Conservation (phyloP, 345 rosid genomes). For the Eucalyptus sp. region DNA sequence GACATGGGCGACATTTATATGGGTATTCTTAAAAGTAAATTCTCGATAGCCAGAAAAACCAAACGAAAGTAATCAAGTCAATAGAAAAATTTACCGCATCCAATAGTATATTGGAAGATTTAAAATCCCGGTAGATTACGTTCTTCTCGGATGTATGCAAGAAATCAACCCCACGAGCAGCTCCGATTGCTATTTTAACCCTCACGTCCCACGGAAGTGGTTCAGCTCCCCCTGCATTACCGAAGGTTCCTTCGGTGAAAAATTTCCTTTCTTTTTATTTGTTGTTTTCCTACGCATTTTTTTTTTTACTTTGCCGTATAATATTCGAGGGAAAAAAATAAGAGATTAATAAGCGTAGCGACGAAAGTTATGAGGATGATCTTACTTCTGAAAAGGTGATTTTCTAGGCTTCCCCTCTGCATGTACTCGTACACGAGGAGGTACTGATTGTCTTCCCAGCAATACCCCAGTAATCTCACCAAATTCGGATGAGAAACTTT, state of each 20-base stretch:
- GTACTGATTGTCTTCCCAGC: conserved; percentile 67
- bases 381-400: conserved; percentile 64
- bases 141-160: conserved; percentile 72
- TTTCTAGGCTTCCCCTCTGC: conserved; percentile 78
- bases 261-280: background rate
- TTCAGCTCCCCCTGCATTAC: conserved; percentile 35
- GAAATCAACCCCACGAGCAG: conserved; percentile 66
- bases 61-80: background rate
- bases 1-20: background rate
- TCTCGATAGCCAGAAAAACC: background rate
- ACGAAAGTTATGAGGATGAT: background rate
- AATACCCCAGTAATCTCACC: conserved; percentile 71
- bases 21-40: background rate
- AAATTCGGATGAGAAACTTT: conserved; percentile 76
- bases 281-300: background rate
- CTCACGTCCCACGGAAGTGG: conserved; percentile 59
- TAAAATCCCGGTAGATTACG: conserved; percentile 75
- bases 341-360: background rate
- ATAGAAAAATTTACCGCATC: conserved; percentile 39
- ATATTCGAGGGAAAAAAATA: background rate
- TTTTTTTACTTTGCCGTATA: background rate
- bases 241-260: background rate
- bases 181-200: conserved; percentile 60
- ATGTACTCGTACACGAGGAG: conserved; percentile 75
- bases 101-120: conserved; percentile 69